A percentile compares a stretch with the other conserved stretches of the same genome.
Conservation (phyloP, 805 yeast species). For the Priceomyces medius region DNA sequence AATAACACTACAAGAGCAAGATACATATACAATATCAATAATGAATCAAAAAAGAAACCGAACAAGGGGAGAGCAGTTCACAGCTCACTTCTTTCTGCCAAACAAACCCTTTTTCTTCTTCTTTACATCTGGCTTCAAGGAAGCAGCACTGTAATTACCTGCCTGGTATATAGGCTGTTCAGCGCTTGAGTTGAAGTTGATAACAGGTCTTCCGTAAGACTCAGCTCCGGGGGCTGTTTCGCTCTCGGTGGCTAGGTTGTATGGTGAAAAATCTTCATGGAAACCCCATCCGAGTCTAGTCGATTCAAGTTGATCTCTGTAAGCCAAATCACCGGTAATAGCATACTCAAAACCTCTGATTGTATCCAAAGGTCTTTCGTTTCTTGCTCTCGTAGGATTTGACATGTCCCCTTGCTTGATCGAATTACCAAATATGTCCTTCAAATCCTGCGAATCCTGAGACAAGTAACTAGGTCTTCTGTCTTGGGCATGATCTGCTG, state of each 20-base stretch:
- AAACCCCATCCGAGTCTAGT: constrained; percentile 81
- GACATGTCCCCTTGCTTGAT: constrained; percentile 81
- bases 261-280: constrained; percentile 72
- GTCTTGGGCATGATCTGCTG: constrained; percentile 27
- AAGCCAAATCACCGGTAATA: constrained; percentile 81
- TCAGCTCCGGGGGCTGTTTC: constrained; percentile 27
- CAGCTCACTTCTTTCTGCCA: constrained; percentile 61
- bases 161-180: constrained; percentile 51
- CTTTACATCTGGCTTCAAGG: constrained; percentile 34
- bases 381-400: constrained; percentile 89
- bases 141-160: constrained; percentile 57
- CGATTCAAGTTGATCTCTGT: constrained; percentile 80
- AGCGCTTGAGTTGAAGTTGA: constrained; percentile 36
- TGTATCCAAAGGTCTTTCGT: constrained; percentile 96
- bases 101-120: constrained; percentile 70
- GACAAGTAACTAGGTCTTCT: constrained; percentile 43
- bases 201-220: constrained; percentile 41
- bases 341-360: constrained; percentile 92
- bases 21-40: neutral
- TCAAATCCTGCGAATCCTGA: constrained; percentile 54
- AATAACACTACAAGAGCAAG: constrained; percentile 2
- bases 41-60: neutral
- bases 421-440: constrained; percentile 84
- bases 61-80: neutral
- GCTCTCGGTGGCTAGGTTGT: constrained; percentile 34